Evolutionary conservation across 305 asterid genomes (phyloP).

Genomic region (Fraxinus albicans): DNA sequence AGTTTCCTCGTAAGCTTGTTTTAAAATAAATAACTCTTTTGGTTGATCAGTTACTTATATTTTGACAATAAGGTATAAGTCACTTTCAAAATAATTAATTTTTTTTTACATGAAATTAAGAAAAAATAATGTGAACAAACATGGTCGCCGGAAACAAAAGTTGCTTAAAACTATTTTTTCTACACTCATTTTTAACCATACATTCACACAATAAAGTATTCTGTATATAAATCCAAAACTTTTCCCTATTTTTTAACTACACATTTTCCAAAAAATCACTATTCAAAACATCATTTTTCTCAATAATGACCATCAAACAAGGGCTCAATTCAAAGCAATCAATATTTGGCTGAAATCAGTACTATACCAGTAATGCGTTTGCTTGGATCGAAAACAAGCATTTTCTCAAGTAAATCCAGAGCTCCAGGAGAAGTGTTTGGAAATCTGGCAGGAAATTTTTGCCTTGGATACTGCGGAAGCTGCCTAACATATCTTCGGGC

Average conservation of each 20-base stretch:
- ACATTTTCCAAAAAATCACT: too few species aligned
- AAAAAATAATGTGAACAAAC: neutral
- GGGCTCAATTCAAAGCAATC: neutral
- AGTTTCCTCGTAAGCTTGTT: neutral
- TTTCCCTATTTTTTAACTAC: too few species aligned
- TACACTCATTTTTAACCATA: too few species aligned
- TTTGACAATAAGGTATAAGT: neutral
- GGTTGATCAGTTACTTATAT: neutral
- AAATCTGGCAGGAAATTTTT: slow-evolving; percentile 53
- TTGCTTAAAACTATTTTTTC: neutral
- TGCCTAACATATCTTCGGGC: slow-evolving; percentile 66
- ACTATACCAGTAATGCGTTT: slow-evolving; percentile 50
- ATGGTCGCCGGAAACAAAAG: neutral
- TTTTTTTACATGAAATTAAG: neutral
- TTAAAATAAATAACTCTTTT: neutral
- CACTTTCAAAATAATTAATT: neutral
- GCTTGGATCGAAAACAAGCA: slow-evolving; percentile 57
- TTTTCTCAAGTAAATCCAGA: slow-evolving; percentile 54
- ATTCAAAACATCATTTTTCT: too few species aligned
- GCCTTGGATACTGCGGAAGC: slow-evolving; percentile 68
- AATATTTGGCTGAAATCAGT: neutral
- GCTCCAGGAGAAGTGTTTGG: slow-evolving; percentile 56
- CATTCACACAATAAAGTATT: too few species aligned
- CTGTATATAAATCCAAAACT: too few species aligned
- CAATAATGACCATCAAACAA: too few species aligned